Evolutionary conservation across 2,329 filamentous ascomycete genomes (phyloP).

Genomic region (Aspergillus cejpii): DNA sequence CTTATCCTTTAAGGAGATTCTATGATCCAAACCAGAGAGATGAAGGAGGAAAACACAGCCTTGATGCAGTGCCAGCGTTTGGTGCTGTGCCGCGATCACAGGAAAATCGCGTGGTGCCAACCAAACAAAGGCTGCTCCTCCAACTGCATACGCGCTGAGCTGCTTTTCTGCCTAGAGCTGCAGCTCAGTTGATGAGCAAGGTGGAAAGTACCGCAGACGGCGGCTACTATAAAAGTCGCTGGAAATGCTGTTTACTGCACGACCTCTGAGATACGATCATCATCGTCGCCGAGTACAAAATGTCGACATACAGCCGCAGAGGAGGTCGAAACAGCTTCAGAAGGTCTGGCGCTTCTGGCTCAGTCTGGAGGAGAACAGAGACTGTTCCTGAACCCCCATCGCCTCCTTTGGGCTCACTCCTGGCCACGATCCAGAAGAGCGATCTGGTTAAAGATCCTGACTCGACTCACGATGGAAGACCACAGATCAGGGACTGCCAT

Average conservation of each 20-base stretch:
- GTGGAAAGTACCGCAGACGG: not conserved
- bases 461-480: constrained; percentile 6
- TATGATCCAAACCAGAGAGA: too few relatives aligned
- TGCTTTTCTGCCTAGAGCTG: not conserved
- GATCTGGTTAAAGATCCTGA: not conserved
- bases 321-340: not conserved
- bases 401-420: constrained; percentile 1
- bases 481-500: not conserved
- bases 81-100: not conserved
- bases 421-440: constrained; percentile 2
- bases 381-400: not conserved
- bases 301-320: not conserved
- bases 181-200: not conserved
- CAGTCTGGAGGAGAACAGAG: constrained; percentile 13
- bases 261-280: too few relatives aligned
- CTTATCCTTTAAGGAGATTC: too few relatives aligned
- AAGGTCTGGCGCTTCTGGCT: constrained; percentile 50
- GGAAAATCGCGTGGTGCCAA: not conserved
- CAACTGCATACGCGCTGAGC: not conserved
- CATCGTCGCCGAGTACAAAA: too few relatives aligned
- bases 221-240: too few relatives aligned
- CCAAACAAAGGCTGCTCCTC: not conserved
- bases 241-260: too few relatives aligned
- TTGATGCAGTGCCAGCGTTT: not conserved
- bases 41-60: not conserved